Conservation (phyloP, 2,329 filamentous ascomycete genomes). For the Apiospora malaysiana region DNA sequence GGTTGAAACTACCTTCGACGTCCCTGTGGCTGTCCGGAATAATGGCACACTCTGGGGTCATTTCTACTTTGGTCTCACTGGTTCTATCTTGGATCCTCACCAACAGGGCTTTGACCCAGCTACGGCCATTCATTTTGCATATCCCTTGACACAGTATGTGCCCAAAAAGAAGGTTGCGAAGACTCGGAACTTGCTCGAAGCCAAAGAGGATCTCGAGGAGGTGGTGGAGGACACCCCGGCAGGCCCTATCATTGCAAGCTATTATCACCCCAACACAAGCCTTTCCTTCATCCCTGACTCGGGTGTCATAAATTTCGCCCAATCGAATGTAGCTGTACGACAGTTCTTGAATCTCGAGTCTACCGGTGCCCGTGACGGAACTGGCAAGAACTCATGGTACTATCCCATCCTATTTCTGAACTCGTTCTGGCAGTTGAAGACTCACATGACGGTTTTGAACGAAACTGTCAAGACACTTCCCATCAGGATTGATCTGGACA, state of each 20-base stretch:
- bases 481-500: conserved; percentile 82
- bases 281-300: conserved; percentile 84
- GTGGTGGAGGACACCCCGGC: conserved; percentile 57
- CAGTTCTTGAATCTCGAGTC: conserved; percentile 81
- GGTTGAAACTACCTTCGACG: conserved; percentile 76
- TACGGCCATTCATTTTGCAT: conserved; percentile 82
- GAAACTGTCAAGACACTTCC: conserved; percentile 84
- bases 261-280: conserved; percentile 95
- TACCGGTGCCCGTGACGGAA: conserved; percentile 80
- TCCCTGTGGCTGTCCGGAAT: conserved; percentile 81
- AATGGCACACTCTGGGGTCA: conserved; percentile 96
- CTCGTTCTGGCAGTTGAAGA: conserved; percentile 94
- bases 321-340: conserved; percentile 74
- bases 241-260: conserved; percentile 77
- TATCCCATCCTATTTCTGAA: conserved; percentile 90
- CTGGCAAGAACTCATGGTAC: conserved; percentile 92
- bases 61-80: conserved; percentile 83
- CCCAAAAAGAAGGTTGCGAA: conserved; percentile 90
- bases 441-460: conserved; percentile 91
- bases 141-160: conserved; percentile 87
- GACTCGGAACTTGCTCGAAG: conserved; percentile 83
- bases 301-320: conserved; percentile 70
- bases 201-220: conserved; percentile 55
- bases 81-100: conserved; percentile 77
- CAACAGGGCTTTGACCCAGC: conserved; percentile 73